phyloP scores from a whole-genome alignment of 345 rosid genomes.

The Aquilaria yunnanensis region DNA sequence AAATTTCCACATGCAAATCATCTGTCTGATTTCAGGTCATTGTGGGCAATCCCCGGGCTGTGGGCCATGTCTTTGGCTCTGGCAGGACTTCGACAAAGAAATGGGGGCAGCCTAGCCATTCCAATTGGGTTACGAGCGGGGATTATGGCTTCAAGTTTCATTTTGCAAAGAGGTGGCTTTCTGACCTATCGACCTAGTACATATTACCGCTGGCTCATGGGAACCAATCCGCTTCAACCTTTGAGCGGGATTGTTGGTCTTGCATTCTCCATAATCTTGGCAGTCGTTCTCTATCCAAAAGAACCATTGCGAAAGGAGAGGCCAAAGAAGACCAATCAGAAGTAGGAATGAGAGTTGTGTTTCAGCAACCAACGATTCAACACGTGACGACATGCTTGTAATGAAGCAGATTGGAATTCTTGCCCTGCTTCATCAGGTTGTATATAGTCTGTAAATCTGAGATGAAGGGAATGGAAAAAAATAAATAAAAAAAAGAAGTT shows the following conservation, averaged over 20 bases:
- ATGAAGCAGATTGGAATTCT: no score
- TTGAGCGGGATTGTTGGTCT: constrained; percentile 77
- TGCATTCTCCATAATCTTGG: constrained; percentile 42
- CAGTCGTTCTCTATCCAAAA: constrained; percentile 57
- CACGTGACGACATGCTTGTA: no score
- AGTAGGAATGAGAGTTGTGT: not conserved
- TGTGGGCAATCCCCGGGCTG: constrained; percentile 61
- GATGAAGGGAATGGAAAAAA: no score
- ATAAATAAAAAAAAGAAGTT: no score
- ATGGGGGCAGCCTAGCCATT: constrained; percentile 53
- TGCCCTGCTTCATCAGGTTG: no score
- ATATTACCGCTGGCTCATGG: constrained; percentile 56
- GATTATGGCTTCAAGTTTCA: constrained; percentile 53
- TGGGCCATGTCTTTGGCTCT: constrained; percentile 76
- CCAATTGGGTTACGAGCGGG: constrained; percentile 75
- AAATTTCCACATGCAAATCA: not conserved
- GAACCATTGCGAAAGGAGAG: constrained; percentile 18
- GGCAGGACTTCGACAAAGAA: constrained; percentile 53
- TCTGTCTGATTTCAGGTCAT: constrained; percentile 45
- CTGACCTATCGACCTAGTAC: constrained; percentile 29
- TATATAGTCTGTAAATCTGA: no score
- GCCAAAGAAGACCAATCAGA: constrained; percentile 3
- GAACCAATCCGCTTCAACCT: constrained; percentile 66
- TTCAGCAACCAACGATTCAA: no score
- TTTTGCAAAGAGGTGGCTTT: constrained; percentile 62